Conservation (phyloP, 1,139 yeast genomes). For the Nakaseomyces uthaithaninus region DNA sequence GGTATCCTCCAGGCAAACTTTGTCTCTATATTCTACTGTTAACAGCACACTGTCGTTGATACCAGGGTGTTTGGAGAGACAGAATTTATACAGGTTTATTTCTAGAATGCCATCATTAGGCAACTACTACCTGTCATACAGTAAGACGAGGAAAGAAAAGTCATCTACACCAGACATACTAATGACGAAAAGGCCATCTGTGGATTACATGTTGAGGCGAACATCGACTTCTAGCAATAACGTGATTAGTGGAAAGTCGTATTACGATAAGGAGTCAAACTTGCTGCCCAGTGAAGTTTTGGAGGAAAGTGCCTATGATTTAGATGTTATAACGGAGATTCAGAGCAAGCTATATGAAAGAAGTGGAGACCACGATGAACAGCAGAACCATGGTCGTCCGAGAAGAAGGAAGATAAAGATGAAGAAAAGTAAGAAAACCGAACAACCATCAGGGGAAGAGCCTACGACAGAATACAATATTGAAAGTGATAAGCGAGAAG, state of each 20-base stretch:
- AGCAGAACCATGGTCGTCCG: conserved; percentile 16
- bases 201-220: conserved; percentile 4
- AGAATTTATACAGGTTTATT: conserved; percentile 32
- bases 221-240: conserved; percentile 9
- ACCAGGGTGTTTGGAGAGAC: conserved; percentile 35
- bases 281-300: conserved; percentile 23
- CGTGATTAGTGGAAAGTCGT: conserved; percentile 2
- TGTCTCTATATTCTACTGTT: conserved; percentile 56
- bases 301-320: conserved; percentile 21
- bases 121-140: conserved; percentile 20
- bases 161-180: conserved; percentile 11
- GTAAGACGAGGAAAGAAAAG: conserved; percentile 10
- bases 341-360: conserved; percentile 29
- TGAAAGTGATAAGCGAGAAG: conserved; percentile 10
- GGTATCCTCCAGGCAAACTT: conserved; percentile 69
- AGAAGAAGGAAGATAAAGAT: conserved; percentile 27
- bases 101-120: conserved; percentile 30
- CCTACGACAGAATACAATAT: neutral
- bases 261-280: conserved; percentile 14
- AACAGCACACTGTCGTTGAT: conserved; percentile 28
- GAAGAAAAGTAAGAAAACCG: conserved; percentile 9
- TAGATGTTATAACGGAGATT: conserved; percentile 24
- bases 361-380: conserved; percentile 21
- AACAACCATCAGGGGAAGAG: neutral
- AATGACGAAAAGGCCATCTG: conserved; percentile 11